Evolutionary conservation across 495 filamentous ascomycete species (phyloP), one percentile per base, ranked within the genome.

Genomic region (Eremomyces bilateralis): DNA sequence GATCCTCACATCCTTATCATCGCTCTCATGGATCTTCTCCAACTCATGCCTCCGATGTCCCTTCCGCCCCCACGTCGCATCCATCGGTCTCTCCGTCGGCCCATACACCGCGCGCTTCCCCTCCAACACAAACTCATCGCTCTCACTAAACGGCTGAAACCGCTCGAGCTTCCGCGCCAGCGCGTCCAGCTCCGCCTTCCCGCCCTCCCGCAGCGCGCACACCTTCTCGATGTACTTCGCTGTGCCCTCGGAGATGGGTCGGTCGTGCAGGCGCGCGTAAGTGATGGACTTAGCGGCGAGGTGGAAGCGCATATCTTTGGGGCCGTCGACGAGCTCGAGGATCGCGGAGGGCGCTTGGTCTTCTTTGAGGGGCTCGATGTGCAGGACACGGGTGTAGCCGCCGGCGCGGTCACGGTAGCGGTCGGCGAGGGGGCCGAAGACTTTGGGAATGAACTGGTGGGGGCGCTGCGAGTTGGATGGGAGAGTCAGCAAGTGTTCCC

Each of bases 291-390:
- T 68, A 3, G 88, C 88, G 12, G 83, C 92, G 62, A 94, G 71
- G 35, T 77, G 76, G 58, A 97, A 95, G 1, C 84, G 75, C 66
- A 92, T 80, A 56, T 97, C 88, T 54, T 73, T 78, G 12, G 83
- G 85, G 28, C 85, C 85, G 52, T 97, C 88, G 29, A 95, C 82
- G 10, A 97, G 65, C 55, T 95, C 88, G n/a, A 97, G 68, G 44
- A 97, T 90, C 0, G 88, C 88, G 15, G 71, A 77, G 21, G 71
- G 64, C 2, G 80, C 85, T 58, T 91, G 80, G 50, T 92, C 82
- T 41, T 67, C 67, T 36, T 66, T 65, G 3, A 54, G 27, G 20
- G 72, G 69, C 53, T 93, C 84, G 37, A 88, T 77, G 33, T 80
- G 77, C 4, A 92, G 69, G 2, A 97, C 79, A 13, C 88, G 78